Evolutionary conservation across 1,284 basidiomycete species (phyloP).

Genomic region (Pyrrhoderma noxium): DNA sequence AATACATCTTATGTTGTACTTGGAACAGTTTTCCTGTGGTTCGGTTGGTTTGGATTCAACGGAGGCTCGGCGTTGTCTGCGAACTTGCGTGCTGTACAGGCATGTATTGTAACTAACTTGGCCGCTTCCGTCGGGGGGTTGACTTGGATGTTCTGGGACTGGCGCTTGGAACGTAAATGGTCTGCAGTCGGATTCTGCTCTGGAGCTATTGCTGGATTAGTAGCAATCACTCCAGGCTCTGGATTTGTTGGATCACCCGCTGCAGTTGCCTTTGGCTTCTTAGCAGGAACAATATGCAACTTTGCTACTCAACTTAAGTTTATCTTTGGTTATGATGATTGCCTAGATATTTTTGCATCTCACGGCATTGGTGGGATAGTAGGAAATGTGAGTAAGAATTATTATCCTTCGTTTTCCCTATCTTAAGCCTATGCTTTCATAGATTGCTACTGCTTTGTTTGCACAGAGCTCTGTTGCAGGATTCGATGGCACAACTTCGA

Average conservation of each 20-base stretch:
- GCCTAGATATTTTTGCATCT: conserved; percentile 86
- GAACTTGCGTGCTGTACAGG: conserved; percentile 83
- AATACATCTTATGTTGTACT: conserved; percentile 86
- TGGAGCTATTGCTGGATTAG: conserved; percentile 86
- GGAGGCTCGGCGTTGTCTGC: conserved; percentile 64
- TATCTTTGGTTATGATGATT: conserved; percentile 65
- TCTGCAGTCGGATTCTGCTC: conserved; percentile 95
- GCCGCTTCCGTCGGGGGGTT: conserved; percentile 81
- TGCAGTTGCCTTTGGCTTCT: conserved; percentile 77
- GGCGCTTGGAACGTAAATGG: conserved; percentile 88
- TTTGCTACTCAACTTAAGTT: conserved; percentile 94
- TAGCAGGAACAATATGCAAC: conserved; percentile 83
- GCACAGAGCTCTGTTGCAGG: conserved; percentile 79
- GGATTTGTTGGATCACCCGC: conserved; percentile 86
- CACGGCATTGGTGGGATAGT: conserved; percentile 86
- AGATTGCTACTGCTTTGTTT: conserved; percentile 79
- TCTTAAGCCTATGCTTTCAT: conserved; percentile 25
- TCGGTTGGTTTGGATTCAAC: conserved; percentile 93
- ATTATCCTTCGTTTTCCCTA: background rate
- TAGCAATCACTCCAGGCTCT: conserved; percentile 88
- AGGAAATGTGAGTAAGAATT: conserved; percentile 52
- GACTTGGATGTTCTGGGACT: conserved; percentile 96
- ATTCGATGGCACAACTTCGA: conserved; percentile 72
- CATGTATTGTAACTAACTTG: conserved; percentile 90
- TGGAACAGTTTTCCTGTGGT: conserved; percentile 94